Conservation (phyloP, 768 basidiomycete species). For the Rhizopogon salebrosus region DNA sequence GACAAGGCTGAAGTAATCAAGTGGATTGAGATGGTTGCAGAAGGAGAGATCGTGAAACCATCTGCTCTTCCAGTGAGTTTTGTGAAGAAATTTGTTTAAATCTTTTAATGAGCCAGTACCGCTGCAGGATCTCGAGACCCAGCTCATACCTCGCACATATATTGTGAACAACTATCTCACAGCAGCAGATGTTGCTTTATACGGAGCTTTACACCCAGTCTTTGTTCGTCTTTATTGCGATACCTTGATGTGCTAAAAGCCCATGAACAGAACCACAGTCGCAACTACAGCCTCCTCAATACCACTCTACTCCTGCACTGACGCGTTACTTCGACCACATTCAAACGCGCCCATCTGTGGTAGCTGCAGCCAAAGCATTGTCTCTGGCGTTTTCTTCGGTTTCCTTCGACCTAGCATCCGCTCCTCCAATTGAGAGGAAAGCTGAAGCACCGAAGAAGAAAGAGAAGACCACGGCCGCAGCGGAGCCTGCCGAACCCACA, state of each 20-base stretch:
- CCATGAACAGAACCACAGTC: constrained; percentile 39
- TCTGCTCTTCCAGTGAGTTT: constrained; percentile 45
- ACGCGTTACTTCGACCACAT: constrained; percentile 96
- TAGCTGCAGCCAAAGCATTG: constrained; percentile 46
- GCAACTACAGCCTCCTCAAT: constrained; percentile 63
- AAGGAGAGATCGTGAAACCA: constrained; percentile 41
- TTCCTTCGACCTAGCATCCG: constrained; percentile 65
- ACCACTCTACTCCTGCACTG: constrained; percentile 75
- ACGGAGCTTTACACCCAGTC: constrained; percentile 80
- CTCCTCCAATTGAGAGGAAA: constrained; percentile 72
- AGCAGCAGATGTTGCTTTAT: constrained; percentile 87
- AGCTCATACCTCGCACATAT: constrained; percentile 77
- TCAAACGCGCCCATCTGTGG: constrained; percentile 65
- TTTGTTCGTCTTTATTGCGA: constrained; percentile 47
- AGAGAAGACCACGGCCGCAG: constrained; percentile 44
- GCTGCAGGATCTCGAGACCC: constrained; percentile 62
- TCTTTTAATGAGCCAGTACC: constrained; percentile 3
- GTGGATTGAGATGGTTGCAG: constrained; percentile 67
- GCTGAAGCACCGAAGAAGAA: constrained; percentile 75
- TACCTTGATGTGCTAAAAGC: not conserved
- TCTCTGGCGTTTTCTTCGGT: constrained; percentile 53
- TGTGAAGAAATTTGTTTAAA: not conserved
- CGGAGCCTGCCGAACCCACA: constrained; percentile 26
- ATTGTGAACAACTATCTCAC: constrained; percentile 80
- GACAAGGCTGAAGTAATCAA: constrained; percentile 58